Percentiles rank a stretch among this genome's conserved stretches.
Conservation (phyloP, 1,284 basidiomycete species). For the Phenoliferia sp. region DNA sequence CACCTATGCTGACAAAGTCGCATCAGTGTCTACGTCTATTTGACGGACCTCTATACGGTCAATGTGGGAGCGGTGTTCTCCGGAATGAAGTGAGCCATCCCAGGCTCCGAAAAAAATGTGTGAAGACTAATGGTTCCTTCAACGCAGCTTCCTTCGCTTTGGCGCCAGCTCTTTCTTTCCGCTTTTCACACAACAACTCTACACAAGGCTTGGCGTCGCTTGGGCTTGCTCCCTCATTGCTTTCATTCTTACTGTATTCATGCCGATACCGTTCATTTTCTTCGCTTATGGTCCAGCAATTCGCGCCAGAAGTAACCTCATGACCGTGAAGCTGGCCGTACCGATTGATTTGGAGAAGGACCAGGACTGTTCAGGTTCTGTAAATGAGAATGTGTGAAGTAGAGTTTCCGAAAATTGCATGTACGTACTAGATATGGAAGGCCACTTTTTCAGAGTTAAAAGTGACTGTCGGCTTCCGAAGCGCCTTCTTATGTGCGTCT, state of each 20-base stretch:
- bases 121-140: not conserved
- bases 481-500: no score
- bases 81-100: not conserved
- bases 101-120: not conserved
- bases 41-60: not conserved
- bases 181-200: not conserved
- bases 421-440: no score
- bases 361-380: no score
- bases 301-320: not conserved
- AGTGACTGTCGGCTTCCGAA: no score
- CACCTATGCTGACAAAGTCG: not conserved
- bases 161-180: not conserved
- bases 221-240: not conserved
- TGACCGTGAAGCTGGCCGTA: not conserved
- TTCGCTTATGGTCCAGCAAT: not conserved
- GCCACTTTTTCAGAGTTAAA: no score
- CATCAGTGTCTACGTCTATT: not conserved
- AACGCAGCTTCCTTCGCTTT: not conserved
- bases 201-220: not conserved
- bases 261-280: not conserved
- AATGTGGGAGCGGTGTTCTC: not conserved
- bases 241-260: not conserved
- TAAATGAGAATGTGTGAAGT: no score
- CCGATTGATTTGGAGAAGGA: no score
- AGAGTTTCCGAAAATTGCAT: no score